Evolutionary conservation across 768 basidiomycete genomes (phyloP), one percentile per base, ranked within the genome.

Genomic region (Mrakia frigida): DNA sequence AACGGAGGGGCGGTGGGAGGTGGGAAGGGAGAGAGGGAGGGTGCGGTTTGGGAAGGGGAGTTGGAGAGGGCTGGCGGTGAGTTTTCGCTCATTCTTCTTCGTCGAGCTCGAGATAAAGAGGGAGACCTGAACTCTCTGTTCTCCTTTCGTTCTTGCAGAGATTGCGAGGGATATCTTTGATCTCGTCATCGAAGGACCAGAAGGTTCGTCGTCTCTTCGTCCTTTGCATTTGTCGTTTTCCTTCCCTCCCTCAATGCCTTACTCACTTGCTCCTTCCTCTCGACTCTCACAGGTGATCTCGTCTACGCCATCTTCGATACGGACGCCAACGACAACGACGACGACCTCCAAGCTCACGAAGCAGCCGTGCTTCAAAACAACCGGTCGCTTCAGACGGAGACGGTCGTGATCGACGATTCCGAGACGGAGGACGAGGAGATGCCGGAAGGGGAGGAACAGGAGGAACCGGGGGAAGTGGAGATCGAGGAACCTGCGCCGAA

Each of bases 121-220:
- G n/a, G n/a, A n/a, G n/a, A n/a, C n/a, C n/a, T 59, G 69, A 33
- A 5, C 23, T 14, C 7, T 18, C 43, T 67, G 5, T 37, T 33
- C n/a, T 52, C 21, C 5, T 41, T 6, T 6, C n/a, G 35, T 16
- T 5, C 6, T 14, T n/a, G 18, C 61, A 82, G 82, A 80, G 67
- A 78, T 83, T 21, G 80, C 81, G 50, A 80, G 80, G 46, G 82
- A 83, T 71, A 72, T 83, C 56, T 78, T 83, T 18, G 82, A 82
- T 43, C 73, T 72, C 9, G 81, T 82, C 10, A 80, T 81, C 4
- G 82, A 83, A 77, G 82, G 82, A 41, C 82, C 82, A 23, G 82
- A 83, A 70, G 65, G 65, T 68, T 39, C 25, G 65, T 23, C 65
- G 46, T 21, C 35, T 21, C 61, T 21, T 63, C 31, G 10, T 7